Base-by-base conservation (phyloP, 306 rosid genomes). In the Gastrolobium bilobum region DNA sequence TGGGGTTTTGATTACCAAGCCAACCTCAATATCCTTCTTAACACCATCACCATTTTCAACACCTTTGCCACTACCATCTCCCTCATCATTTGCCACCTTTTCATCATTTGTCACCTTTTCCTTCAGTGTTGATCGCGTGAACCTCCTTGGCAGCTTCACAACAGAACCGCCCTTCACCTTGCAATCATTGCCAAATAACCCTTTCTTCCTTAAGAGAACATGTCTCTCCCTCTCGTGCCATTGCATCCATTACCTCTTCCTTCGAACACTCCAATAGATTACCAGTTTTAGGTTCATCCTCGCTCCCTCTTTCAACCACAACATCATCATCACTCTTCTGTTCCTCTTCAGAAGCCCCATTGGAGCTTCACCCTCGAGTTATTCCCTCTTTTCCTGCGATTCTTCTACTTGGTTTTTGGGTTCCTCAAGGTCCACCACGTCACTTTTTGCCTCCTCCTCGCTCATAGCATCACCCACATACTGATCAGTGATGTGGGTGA, bases 111-210 rank as follows among this genome's bases (percentile, higher is more conserved):
- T 85, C 10, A 30, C 33, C n/a, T 75, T 80, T 26, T 42, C 78
- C 47, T 74, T 87, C 71, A 88, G 39, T 6, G 50, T 75, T 20
- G 92, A 87, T 37, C 87, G 83, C 5, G 89, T 89, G 52, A 86
- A 75, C 81, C 85, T 69, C 84, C 75, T 86, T 3, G 0, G 8
- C 1, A 83, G 85, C 80, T 77, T 72, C 79, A 72, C 85, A 4
- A 29, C n/a, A 52, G 37, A 51, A 43, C n/a, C 48, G 1, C 31
- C 64, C 53, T 56, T 79, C 53, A 46, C 72, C 53, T 60, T 60
- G 6, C 4, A 31, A 34, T 20, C 76, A 34, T 6, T 47, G 33
- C 30, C 73, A 39, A n/a, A 7, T 1, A 42, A 2, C n/a, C 11
- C 8, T 56, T n/a, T 26, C 83, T 51, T 38, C 81, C 9, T 5